phyloP scores from a whole-genome alignment of 1,284 basidiomycete genomes.

The Tranzscheliella williamsii region DNA sequence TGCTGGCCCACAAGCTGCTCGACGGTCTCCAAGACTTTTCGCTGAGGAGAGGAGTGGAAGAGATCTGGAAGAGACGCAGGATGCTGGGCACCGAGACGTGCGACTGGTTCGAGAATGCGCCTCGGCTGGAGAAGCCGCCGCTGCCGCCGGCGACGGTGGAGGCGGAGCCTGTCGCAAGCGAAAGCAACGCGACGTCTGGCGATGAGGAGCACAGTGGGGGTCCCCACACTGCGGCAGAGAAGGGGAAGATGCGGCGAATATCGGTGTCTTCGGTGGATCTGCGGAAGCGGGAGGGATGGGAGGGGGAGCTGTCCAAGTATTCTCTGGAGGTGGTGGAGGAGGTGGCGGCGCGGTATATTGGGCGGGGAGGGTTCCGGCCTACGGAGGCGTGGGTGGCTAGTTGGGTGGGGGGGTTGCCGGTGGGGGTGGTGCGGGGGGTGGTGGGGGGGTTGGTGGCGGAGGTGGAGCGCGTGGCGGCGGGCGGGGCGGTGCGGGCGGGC shows the following conservation, averaged over 20 bases:
- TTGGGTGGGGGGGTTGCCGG: conserved; percentile 40
- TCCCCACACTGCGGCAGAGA: conserved; percentile 2
- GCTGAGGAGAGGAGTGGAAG: conserved; percentile 76
- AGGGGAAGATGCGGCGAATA: conserved; percentile 39
- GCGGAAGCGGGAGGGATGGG: background rate
- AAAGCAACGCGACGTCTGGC: conserved; percentile 2
- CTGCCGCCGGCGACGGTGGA: background rate
- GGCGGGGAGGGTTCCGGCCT: conserved; percentile 48
- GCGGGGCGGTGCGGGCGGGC: conserved; percentile 5
- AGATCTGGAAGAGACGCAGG: conserved; percentile 66
- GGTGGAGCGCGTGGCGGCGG: conserved; percentile 43
- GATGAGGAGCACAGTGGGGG: background rate
- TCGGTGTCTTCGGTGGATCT: conserved; percentile 15
- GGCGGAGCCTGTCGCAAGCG: background rate
- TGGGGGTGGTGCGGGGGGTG: conserved; percentile 28
- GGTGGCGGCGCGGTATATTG: conserved; percentile 36
- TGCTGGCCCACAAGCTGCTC: conserved; percentile 79
- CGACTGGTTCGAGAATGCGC: conserved; percentile 21
- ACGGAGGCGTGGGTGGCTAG: conserved; percentile 50
- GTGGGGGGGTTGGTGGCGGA: conserved; percentile 40
- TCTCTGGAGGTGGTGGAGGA: conserved; percentile 17
- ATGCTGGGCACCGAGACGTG: conserved; percentile 10
- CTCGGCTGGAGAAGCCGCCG: conserved; percentile 15
- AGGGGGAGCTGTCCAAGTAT: conserved; percentile 21
- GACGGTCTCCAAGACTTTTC: conserved; percentile 88